These are phyloP conservation scores for Arachis monticola DNA, from an alignment of 331 rosid species.

Conservation along the genomic window DNA sequence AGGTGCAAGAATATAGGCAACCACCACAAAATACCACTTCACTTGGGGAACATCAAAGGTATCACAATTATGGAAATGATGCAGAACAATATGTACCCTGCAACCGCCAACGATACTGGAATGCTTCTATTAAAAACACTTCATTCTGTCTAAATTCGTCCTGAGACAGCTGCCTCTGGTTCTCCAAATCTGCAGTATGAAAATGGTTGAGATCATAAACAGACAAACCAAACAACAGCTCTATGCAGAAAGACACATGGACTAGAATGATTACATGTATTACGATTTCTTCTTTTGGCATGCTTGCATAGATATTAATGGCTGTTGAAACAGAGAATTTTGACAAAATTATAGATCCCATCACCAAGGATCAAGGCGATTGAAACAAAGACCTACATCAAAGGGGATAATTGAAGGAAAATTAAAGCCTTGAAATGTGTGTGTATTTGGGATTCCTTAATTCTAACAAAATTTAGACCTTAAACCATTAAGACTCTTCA, in stretches of 20 bases:
- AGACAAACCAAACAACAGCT: no score
- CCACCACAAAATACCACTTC: conserved; percentile 86
- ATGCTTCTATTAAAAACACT: conserved; percentile 80
- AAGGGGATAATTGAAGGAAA: conserved; percentile 1
- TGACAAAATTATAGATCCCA: conserved; percentile 91
- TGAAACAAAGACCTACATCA: conserved; percentile 85
- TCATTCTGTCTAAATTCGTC: conserved; percentile 77
- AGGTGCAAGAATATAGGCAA: conserved; percentile 83
- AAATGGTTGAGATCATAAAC: conserved; percentile 14
- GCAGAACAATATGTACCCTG: conserved; percentile 73
- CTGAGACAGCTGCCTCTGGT: conserved; percentile 44
- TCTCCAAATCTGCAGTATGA: conserved; percentile 53
- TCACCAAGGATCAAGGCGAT: conserved; percentile 94
- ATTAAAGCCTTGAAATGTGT: conserved; percentile 28
- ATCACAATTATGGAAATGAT: conserved; percentile 66
- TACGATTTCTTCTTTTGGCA: conserved; percentile 54
- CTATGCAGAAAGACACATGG: no score
- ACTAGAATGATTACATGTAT: conserved; percentile 52
- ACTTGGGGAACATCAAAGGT: conserved; percentile 83
- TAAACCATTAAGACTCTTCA: conserved; percentile 95
- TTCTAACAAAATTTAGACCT: conserved; percentile 55
- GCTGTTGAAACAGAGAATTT: conserved; percentile 70
- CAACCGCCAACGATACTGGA: conserved; percentile 79
- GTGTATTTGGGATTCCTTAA: not conserved
- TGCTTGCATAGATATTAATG: conserved; percentile 54